Evolutionary conservation across 345 rosid species (phyloP).

Genomic region (Salix suchowensis): DNA sequence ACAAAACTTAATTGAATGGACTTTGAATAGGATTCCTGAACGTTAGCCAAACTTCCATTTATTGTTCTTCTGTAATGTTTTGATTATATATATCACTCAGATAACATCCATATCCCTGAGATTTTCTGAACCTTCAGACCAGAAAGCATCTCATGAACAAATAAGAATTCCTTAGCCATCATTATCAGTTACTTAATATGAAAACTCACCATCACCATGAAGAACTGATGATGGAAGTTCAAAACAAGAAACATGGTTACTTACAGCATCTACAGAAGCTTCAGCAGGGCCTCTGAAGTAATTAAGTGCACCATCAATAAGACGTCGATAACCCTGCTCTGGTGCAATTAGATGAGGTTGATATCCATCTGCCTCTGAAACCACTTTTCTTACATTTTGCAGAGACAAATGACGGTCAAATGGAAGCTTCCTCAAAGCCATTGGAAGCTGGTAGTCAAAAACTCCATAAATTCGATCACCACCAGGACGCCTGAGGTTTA

Average conservation of each 20-base stretch:
- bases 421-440: slow-evolving; percentile 64
- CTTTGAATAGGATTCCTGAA: background rate
- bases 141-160: background rate
- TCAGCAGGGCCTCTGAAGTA: slow-evolving; percentile 68
- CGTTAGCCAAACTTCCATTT: no score
- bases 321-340: slow-evolving; percentile 65
- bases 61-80: no score
- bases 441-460: slow-evolving; percentile 63
- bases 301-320: slow-evolving; percentile 53
- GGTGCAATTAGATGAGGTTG: slow-evolving; percentile 73
- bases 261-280: slow-evolving; percentile 74
- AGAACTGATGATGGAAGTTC: background rate
- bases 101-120: background rate
- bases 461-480: slow-evolving; percentile 58
- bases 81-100: background rate
- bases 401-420: slow-evolving; percentile 56
- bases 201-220: background rate
- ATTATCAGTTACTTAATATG: background rate
- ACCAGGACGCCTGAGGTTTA: slow-evolving; percentile 55
- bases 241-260: slow-evolving; percentile 7
- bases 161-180: background rate
- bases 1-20: background rate
- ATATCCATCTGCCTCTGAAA: slow-evolving; percentile 72
- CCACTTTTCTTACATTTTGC: slow-evolving; percentile 56
- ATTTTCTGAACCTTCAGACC: background rate